Evolutionary conservation across 768 basidiomycete genomes (phyloP).

Genomic region (Lentinula boryana): DNA sequence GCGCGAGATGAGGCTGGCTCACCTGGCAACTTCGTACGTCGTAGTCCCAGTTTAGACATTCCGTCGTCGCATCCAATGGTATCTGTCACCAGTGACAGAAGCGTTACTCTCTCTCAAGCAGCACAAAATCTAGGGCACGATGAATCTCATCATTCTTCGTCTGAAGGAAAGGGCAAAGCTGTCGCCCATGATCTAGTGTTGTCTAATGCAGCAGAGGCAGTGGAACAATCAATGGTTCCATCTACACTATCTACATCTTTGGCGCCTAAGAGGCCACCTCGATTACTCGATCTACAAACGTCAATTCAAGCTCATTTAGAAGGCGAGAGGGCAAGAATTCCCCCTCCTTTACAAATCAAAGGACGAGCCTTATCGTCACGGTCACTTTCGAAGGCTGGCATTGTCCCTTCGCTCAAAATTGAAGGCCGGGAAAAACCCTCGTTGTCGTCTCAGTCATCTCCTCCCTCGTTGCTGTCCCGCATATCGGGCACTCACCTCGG

Average conservation of each 20-base stretch:
- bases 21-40: neutral
- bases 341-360: neutral
- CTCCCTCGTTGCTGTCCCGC: slow-evolving; percentile 4
- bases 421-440: slow-evolving; percentile 1
- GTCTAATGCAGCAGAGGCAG: neutral
- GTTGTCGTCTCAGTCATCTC: neutral
- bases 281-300: slow-evolving; percentile 7
- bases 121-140: neutral
- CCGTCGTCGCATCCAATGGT: neutral
- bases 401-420: neutral
- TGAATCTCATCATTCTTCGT: neutral
- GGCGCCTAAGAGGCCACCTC: neutral
- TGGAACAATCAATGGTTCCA: neutral
- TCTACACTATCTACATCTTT: neutral
- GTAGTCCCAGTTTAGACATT: neutral
- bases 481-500: neutral
- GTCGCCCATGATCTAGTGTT: neutral
- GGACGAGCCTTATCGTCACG: neutral
- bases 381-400: neutral
- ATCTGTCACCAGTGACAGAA: neutral
- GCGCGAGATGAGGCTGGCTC: neutral
- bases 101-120: neutral
- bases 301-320: slow-evolving; percentile 15
- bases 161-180: neutral
- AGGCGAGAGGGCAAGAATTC: neutral